phyloP scores from a whole-genome alignment of 1,284 basidiomycete species.

The Neonothopanus nambi region DNA sequence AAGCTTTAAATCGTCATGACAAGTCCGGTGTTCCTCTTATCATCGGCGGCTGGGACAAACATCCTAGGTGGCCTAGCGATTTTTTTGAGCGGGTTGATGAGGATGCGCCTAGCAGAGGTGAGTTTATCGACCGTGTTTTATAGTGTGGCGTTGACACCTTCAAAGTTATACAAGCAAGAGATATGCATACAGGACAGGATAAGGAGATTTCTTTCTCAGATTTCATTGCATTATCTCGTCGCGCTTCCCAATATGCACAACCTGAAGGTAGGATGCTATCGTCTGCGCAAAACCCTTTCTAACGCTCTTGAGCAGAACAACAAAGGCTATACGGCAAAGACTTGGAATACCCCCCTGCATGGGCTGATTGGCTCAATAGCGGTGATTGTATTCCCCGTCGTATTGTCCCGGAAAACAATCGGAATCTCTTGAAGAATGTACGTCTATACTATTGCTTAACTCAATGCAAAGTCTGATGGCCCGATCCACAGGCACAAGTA shows the following conservation, averaged over 20 bases:
- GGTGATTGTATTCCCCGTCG: conserved; percentile 46
- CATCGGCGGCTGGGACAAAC: conserved; percentile 56
- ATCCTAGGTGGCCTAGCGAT: conserved; percentile 53
- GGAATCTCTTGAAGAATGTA: conserved; percentile 60
- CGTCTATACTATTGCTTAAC: conserved; percentile 14
- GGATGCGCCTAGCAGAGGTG: conserved; percentile 36
- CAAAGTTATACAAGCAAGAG: conserved; percentile 53
- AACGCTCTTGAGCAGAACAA: conserved; percentile 41
- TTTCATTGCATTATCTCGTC: conserved; percentile 45
- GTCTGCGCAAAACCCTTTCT: conserved; percentile 1
- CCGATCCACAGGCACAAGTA: conserved; percentile 46
- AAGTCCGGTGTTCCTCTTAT: conserved; percentile 56
- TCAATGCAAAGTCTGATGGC: neutral
- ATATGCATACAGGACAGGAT: conserved; percentile 53
- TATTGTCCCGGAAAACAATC: conserved; percentile 47
- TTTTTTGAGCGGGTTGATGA: conserved; percentile 57
- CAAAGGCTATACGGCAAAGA: conserved; percentile 75
- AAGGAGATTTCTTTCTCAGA: conserved; percentile 41
- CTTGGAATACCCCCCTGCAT: conserved; percentile 59
- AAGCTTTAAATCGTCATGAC: conserved; percentile 41
- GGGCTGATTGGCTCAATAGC: conserved; percentile 58
- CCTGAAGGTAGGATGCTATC: conserved; percentile 35
- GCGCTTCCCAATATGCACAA: conserved; percentile 31
- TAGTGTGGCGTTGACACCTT: neutral
- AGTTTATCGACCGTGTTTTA: conserved; percentile 8